These are phyloP conservation scores for Ophiocordyceps camponoti-saundersi DNA, from an alignment of 2,329 filamentous ascomycete genomes.

Conservation along the genomic window DNA sequence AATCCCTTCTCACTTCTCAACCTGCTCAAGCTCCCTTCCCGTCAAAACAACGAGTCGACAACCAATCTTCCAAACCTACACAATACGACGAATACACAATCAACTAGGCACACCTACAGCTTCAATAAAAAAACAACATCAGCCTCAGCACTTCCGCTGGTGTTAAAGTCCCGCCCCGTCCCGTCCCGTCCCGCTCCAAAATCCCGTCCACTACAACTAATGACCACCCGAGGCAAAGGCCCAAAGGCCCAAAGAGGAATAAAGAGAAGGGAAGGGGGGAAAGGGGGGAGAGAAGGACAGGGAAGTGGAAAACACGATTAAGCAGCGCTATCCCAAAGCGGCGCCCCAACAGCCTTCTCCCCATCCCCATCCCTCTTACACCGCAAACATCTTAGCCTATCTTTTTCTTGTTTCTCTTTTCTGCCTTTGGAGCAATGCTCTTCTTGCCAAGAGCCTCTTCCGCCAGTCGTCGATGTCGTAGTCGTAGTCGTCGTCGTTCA, in stretches of 20 bases:
- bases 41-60: neutral
- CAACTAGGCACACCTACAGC: neutral
- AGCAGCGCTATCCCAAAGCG: neutral
- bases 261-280: neutral
- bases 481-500: neutral
- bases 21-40: neutral
- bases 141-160: neutral
- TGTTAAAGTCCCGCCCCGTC: too few relatives aligned
- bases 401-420: neutral
- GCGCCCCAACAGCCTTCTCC: neutral
- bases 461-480: neutral
- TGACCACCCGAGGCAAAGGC: neutral
- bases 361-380: neutral
- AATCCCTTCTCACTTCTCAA: too few relatives aligned
- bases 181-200: too few relatives aligned
- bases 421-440: neutral
- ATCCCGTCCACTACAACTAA: neutral
- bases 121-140: neutral
- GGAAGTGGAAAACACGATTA: neutral
- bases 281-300: too few relatives aligned
- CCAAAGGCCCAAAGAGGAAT: neutral
- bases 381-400: neutral
- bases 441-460: neutral
- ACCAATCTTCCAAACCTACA: neutral
- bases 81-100: neutral